phyloP scores from a whole-genome alignment of 495 filamentous ascomycete genomes.

The Penicillium tannophilum region DNA sequence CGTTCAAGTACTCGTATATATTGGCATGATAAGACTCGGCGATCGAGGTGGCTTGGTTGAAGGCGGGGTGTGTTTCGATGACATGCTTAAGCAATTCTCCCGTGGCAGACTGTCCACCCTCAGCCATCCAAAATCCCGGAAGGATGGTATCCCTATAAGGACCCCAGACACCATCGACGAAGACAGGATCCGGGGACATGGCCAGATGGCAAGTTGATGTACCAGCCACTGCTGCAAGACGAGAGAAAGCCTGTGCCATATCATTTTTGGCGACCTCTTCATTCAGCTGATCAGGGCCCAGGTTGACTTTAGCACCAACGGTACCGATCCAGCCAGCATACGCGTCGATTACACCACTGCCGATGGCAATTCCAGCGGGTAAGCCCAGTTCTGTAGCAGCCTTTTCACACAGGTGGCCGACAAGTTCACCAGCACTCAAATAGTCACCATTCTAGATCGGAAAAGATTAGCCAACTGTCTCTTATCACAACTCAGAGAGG shows the following conservation, averaged over 20 bases:
- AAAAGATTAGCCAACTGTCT: not conserved
- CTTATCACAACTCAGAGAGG: conserved; percentile 4
- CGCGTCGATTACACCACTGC: conserved; percentile 95
- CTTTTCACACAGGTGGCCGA: conserved; percentile 80
- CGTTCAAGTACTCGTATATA: conserved; percentile 93
- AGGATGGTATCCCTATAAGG: conserved; percentile 93
- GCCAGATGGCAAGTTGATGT: conserved; percentile 97
- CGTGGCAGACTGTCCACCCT: conserved; percentile 94
- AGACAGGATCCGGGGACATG: conserved; percentile 89
- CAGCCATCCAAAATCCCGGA: conserved; percentile 90
- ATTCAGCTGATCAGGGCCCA: conserved; percentile 62
- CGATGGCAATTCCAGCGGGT: conserved; percentile 85
- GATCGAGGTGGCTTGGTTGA: conserved; percentile 71
- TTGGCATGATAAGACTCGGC: conserved; percentile 77
- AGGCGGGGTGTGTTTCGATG: conserved; percentile 89
- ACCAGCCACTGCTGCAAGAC: conserved; percentile 92
- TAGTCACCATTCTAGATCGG: conserved; percentile 78
- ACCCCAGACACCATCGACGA: conserved; percentile 94
- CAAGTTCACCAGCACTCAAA: conserved; percentile 85
- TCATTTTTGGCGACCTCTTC: conserved; percentile 68
- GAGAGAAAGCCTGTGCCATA: conserved; percentile 85
- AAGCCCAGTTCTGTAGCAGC: conserved; percentile 83
- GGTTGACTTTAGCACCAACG: conserved; percentile 89
- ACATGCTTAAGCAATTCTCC: conserved; percentile 93
- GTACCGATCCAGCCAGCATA: conserved; percentile 99